Conservation (phyloP, 768 basidiomycete genomes). For the Epithele typhae region DNA sequence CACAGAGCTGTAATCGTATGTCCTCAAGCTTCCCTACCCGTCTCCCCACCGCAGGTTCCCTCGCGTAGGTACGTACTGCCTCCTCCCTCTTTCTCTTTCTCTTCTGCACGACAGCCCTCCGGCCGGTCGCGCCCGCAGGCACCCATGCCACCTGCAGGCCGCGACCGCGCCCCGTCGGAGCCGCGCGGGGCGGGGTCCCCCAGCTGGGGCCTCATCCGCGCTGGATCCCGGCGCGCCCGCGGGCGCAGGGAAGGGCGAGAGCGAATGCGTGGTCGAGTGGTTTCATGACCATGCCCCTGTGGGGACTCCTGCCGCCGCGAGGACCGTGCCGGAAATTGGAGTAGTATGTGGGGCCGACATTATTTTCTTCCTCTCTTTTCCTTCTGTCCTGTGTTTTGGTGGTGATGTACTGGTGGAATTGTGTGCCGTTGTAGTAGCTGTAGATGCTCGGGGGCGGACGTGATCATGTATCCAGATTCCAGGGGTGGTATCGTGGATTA, state of each 20-base stretch:
- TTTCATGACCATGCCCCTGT: conserved; percentile 52
- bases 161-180: conserved; percentile 16
- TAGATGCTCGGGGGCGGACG: too few species aligned
- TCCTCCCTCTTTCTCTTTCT: background rate
- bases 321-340: conserved; percentile 66
- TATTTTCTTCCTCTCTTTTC: background rate
- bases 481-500: too few species aligned
- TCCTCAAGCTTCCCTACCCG: background rate
- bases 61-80: background rate
- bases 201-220: too few species aligned
- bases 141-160: conserved; percentile 12
- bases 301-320: conserved; percentile 81
- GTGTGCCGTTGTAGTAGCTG: too few species aligned
- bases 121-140: conserved; percentile 17
- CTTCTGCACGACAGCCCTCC: conserved; percentile 1
- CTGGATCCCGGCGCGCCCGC: conserved; percentile 11
- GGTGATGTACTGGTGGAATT: too few species aligned
- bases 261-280: conserved; percentile 43
- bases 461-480: too few species aligned
- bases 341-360: conserved; percentile 86
- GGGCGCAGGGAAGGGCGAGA: conserved; percentile 13
- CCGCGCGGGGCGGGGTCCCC: conserved; percentile 15
- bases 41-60: background rate
- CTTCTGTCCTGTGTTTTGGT: too few species aligned
- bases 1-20: conserved; percentile 16